These are phyloP conservation scores for Dryadomyces quercus-mongolicae DNA, from an alignment of 2,329 filamentous ascomycete species.

Conservation along the genomic window DNA sequence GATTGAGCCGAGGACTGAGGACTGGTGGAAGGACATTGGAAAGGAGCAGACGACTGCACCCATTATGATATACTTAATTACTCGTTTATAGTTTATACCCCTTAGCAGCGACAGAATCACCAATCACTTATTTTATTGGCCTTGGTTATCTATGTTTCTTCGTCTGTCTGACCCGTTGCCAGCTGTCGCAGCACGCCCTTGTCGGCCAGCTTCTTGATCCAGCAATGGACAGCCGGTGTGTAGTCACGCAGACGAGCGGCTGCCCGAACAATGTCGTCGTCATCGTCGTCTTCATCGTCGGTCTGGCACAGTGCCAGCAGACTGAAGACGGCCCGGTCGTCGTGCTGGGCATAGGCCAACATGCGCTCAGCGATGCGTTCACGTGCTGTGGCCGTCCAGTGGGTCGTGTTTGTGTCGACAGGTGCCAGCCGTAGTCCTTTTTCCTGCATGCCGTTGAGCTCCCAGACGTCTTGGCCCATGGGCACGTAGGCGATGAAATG, in stretches of 20 bases:
- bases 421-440: conserved; percentile 52
- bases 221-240: conserved; percentile 53
- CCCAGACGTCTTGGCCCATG: conserved; percentile 70
- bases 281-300: conserved; percentile 12
- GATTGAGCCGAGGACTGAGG: conserved; percentile 40
- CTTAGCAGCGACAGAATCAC: not conserved
- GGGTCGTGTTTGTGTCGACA: conserved; percentile 26
- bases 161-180: conserved; percentile 6
- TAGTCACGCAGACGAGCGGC: conserved; percentile 53
- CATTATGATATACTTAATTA: no score
- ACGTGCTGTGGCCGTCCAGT: conserved; percentile 57
- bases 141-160: not conserved
- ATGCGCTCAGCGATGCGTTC: conserved; percentile 58
- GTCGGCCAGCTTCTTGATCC: conserved; percentile 57
- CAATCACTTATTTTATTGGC: not conserved
- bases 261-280: conserved; percentile 37
- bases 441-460: conserved; percentile 82
- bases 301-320: conserved; percentile 58
- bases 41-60: no score
- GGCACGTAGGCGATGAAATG: conserved; percentile 95
- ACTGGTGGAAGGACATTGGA: not conserved
- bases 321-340: conserved; percentile 27
- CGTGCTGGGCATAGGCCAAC: conserved; percentile 13
- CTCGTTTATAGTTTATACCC: not conserved
- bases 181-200: conserved; percentile 45